phyloP scores from a whole-genome alignment of 805 yeast species.

The Zygosaccharomyces siamensis region DNA sequence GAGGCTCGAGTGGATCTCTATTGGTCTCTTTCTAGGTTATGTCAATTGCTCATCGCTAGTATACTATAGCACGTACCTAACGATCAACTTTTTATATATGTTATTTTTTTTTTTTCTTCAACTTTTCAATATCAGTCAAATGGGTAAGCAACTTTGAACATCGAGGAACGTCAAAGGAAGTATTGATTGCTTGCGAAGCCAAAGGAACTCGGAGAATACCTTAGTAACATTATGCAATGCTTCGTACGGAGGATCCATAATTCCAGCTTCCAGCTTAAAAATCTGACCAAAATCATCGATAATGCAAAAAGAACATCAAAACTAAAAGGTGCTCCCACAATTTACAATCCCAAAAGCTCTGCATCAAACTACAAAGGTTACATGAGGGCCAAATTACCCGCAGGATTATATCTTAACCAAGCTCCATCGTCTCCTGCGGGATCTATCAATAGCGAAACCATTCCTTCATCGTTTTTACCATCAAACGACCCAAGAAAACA shows the following conservation, averaged over 20 bases:
- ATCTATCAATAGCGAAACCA: slow-evolving; percentile 41
- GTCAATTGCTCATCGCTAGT: slow-evolving; percentile 1
- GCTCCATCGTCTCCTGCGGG: slow-evolving; percentile 60
- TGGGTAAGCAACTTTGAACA: too few species aligned
- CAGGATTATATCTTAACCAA: slow-evolving; percentile 57
- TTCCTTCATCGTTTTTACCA: slow-evolving; percentile 71
- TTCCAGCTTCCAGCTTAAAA: slow-evolving; percentile 8
- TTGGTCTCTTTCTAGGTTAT: not conserved
- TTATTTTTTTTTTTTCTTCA: not conserved
- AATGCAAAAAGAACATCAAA: slow-evolving; percentile 14
- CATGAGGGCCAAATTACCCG: slow-evolving; percentile 39
- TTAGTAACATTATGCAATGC: slow-evolving; percentile 2
- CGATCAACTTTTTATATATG: not conserved
- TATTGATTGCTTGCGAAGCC: not conserved
- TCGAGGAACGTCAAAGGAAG: not conserved
- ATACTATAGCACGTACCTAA: not conserved
- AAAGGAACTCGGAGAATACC: too few species aligned
- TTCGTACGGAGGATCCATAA: slow-evolving; percentile 18
- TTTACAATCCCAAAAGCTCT: slow-evolving; percentile 57
- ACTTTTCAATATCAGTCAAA: not conserved
- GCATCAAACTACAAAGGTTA: slow-evolving; percentile 58
- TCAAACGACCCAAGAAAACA: slow-evolving; percentile 51
- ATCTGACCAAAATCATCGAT: slow-evolving; percentile 16
- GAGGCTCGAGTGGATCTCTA: not conserved
- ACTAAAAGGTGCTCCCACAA: slow-evolving; percentile 35